phyloP scores from a whole-genome alignment of 768 basidiomycete species.

The Epithele typhae region DNA sequence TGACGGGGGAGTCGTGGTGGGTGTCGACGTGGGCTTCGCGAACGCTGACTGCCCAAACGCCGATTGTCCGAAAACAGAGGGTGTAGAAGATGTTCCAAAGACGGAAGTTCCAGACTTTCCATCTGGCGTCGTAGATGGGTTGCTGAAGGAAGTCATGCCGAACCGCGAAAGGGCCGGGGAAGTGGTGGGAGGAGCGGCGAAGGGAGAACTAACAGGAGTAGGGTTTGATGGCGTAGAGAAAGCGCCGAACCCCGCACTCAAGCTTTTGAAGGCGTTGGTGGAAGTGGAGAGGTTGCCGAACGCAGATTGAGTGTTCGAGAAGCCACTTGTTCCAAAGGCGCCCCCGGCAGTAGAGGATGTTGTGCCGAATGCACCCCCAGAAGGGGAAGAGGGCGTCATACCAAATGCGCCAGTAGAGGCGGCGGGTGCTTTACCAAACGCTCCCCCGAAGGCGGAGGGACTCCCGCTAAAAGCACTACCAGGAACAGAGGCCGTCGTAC shows the following conservation, averaged over 20 bases:
- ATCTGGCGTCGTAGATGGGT: background rate
- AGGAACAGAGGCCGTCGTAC: conserved; percentile 4
- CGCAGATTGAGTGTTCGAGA: conserved; percentile 17
- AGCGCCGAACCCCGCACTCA: conserved; percentile 27
- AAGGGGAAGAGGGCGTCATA: too few relatives aligned
- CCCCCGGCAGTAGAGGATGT: background rate
- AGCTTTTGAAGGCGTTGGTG: too few relatives aligned
- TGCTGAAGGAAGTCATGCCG: too few relatives aligned
- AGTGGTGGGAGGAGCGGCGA: too few relatives aligned
- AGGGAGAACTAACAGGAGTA: background rate
- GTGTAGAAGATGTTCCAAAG: too few relatives aligned
- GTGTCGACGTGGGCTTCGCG: conserved; percentile 19
- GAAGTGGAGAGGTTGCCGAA: conserved; percentile 17
- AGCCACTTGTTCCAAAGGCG: conserved; percentile 20
- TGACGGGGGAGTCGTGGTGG: too few relatives aligned
- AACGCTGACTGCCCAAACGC: conserved; percentile 26
- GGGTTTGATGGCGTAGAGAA: conserved; percentile 19
- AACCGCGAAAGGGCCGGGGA: too few relatives aligned
- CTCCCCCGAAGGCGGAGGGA: too few relatives aligned
- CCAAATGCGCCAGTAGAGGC: too few relatives aligned
- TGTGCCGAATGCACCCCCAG: too few relatives aligned
- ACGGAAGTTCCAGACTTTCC: background rate
- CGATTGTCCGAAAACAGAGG: conserved; percentile 32
- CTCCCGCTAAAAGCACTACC: conserved; percentile 14
- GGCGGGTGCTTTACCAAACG: too few relatives aligned